Evolutionary conservation across 2,329 filamentous ascomycete species (phyloP).

Genomic region (Ascocoryne sarcoides): DNA sequence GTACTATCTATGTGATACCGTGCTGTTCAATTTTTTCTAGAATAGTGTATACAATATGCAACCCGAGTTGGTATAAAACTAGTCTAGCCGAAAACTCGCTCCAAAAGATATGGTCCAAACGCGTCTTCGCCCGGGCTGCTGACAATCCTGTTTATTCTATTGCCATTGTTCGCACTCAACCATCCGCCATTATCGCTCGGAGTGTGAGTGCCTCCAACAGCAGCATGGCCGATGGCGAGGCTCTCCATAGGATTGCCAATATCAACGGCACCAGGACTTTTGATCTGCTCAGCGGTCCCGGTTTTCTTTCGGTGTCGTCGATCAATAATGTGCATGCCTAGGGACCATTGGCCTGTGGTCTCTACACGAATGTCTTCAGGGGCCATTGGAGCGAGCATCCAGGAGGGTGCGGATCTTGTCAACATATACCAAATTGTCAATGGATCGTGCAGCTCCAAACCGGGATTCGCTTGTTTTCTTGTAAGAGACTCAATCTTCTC

Average conservation of each 20-base stretch:
- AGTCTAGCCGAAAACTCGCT: constrained; percentile 40
- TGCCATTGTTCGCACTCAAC: constrained; percentile 66
- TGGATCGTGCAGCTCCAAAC: constrained; percentile 66
- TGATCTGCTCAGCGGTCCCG: constrained; percentile 28
- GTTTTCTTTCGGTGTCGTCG: constrained; percentile 51
- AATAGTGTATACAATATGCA: no score
- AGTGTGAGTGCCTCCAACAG: constrained; percentile 43
- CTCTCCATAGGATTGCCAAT: constrained; percentile 29
- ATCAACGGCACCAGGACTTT: constrained; percentile 27
- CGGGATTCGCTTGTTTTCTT: constrained; percentile 47
- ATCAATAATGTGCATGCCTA: constrained; percentile 84
- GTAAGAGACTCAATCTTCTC: constrained; percentile 57
- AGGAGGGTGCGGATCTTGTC: constrained; percentile 47
- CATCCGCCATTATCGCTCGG: constrained; percentile 68
- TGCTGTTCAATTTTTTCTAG: no score
- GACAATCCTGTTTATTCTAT: constrained; percentile 69
- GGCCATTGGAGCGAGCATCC: constrained; percentile 44
- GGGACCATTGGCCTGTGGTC: constrained; percentile 86
- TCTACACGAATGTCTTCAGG: constrained; percentile 84
- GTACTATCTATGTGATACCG: no score
- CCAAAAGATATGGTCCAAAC: constrained; percentile 59
- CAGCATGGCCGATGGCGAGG: constrained; percentile 33
- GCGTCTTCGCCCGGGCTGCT: constrained; percentile 56
- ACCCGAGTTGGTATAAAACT: no score
- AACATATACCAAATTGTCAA: constrained; percentile 73